Percentiles rank a stretch among this genome's conserved stretches.
phyloP scores from a whole-genome alignment of 139 green algal species.

The Mesotaenium endlicherianum region DNA sequence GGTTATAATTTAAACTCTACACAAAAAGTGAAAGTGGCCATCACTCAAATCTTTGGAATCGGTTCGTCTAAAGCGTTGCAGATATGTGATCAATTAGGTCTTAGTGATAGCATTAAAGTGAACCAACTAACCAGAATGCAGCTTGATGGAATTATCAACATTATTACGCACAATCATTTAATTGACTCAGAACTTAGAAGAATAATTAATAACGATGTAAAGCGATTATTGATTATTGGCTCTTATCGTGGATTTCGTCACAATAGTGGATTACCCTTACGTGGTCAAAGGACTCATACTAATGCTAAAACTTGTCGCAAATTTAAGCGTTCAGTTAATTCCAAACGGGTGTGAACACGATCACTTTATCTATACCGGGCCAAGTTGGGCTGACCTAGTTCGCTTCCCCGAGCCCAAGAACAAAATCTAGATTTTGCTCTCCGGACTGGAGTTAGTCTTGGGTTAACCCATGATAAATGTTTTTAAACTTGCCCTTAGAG shows the following conservation, averaged over 20 bases:
- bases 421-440: too few relatives aligned
- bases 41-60: conserved; percentile 5
- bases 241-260: conserved; percentile 62
- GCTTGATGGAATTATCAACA: conserved; percentile 24
- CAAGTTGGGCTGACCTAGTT: too few relatives aligned
- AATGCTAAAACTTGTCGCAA: conserved; percentile 57
- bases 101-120: neutral
- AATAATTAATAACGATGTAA: conserved; percentile 54
- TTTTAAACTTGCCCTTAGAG: too few relatives aligned
- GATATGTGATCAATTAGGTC: neutral
- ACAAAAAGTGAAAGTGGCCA: neutral
- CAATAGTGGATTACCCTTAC: conserved; percentile 55
- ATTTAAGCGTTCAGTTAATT: too few relatives aligned
- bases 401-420: too few relatives aligned
- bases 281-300: conserved; percentile 61
- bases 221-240: conserved; percentile 57
- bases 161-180: conserved; percentile 15
- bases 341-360: too few relatives aligned
- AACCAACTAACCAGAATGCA: neutral
- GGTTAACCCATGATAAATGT: too few relatives aligned
- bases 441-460: too few relatives aligned
- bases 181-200: conserved; percentile 54
- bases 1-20: conserved; percentile 1
- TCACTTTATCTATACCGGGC: too few relatives aligned
- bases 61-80: neutral